Evolutionary conservation across 1,284 basidiomycete species (phyloP), one percentile per base, ranked within the genome.

Genomic region (Sphagnurus paluster): DNA sequence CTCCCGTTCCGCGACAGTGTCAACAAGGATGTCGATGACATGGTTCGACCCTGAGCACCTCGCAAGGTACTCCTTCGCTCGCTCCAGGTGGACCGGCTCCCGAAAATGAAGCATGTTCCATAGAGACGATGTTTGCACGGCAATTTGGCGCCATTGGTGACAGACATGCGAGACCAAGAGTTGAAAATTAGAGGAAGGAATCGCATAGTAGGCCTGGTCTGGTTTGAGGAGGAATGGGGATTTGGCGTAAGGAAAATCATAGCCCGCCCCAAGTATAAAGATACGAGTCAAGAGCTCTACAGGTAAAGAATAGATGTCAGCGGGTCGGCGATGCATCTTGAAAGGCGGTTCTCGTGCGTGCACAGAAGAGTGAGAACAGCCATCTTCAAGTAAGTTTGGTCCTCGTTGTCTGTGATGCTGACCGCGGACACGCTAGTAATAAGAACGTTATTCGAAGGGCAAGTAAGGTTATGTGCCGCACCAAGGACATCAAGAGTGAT

Each of bases 21-120:
- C 76, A 53, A 83, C 70, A 46, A 79, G 66, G 53, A 83, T 77
- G 61, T 81, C 74, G 50, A 83, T 62, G 28, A 69, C 65, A 28
- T 59, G 53, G 28, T 45, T 33, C 3, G 59, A 49, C 23, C 42
- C 21, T 23, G 57, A 54, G 45, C 66, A 65, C 25, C 79, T 71
- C 7, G 58, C 43, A 43, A 82, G 65, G 56, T 76, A 82, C n/a
- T 60, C 61, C 30, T 58, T 42, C 19, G 75, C 78, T 28, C 79
- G 72, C 14, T 56, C 49, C 43, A 81, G 66, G 56, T 83, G 77
- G 5, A 65, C 59, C 2, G 65, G 67, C 43, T 74, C 71, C 30
- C 75, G 69, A 56, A 82, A 75, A 55, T 76, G 74, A 26, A 82
- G 61, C 17, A 68, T 73, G 6, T 70, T 74, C 80, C 80, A 84